phyloP scores from a whole-genome alignment of 768 basidiomycete species.

The Clathrus columnatus region DNA sequence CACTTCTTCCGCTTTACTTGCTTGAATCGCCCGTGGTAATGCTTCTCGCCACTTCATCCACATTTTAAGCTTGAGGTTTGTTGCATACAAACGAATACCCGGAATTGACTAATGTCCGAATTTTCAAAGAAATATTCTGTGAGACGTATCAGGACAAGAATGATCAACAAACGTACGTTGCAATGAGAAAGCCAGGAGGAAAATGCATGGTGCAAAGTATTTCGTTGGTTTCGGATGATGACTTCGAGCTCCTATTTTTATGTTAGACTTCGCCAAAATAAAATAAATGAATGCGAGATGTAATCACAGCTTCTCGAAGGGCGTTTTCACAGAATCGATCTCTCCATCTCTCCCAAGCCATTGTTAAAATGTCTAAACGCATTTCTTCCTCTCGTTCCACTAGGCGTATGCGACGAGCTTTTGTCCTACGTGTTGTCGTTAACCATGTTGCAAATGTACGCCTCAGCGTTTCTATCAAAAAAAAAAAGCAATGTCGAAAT shows the following conservation, averaged over 20 bases:
- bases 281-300: too few species aligned
- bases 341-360: slow-evolving; percentile 74
- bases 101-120: slow-evolving; percentile 50
- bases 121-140: too few species aligned
- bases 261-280: slow-evolving; percentile 5
- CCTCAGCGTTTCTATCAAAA: slow-evolving; percentile 48
- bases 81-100: slow-evolving; percentile 68
- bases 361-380: slow-evolving; percentile 38
- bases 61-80: slow-evolving; percentile 46
- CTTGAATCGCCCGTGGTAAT: slow-evolving; percentile 62
- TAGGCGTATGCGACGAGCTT: slow-evolving; percentile 52
- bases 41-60: slow-evolving; percentile 61
- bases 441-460: slow-evolving; percentile 68
- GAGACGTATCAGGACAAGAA: background rate
- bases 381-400: slow-evolving; percentile 57
- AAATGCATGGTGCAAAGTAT: slow-evolving; percentile 58
- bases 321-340: slow-evolving; percentile 58
- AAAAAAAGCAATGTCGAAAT: background rate
- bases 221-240: slow-evolving; percentile 47
- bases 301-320: slow-evolving; percentile 51
- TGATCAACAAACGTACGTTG: slow-evolving; percentile 36
- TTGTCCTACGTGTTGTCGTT: slow-evolving; percentile 45
- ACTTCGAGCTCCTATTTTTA: slow-evolving; percentile 48
- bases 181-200: slow-evolving; percentile 69
- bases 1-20: slow-evolving; percentile 54